Evolutionary conservation across 2,329 filamentous ascomycete genomes (phyloP), one percentile per base, ranked within the genome.

Genomic region (Xylaria sp.): DNA sequence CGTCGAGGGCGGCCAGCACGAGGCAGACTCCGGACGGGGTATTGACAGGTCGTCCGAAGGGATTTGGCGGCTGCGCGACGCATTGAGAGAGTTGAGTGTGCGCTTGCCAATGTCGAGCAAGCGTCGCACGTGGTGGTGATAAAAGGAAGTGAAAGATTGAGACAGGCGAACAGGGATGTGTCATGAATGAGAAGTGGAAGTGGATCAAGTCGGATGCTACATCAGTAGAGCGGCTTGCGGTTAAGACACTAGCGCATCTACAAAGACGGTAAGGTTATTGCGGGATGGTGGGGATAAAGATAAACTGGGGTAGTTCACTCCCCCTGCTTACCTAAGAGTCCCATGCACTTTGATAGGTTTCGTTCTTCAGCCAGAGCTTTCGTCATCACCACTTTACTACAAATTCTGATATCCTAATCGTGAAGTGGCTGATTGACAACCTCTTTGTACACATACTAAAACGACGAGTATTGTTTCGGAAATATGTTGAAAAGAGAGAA

Each of bases 51-150:
- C 77, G 89, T 89, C 83, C 91, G 88, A 79, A 92, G 83, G 76
- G 87, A 88, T 84, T 88, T 87, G 72, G 89, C 81, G 74, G 88
- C 87, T 81, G 87, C 90, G 82, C 90, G 91, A 88, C 91, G 91
- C 92, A 94, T 94, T 67, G 64, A 52, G 52, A 58, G 61, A 48
- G 13, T 67, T 67, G 59, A 45, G 30, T 59, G 50, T 69, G 60
- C 23, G 48, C 64, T 69, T 65, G 68, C 65, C 63, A 66, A 58
- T 50, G 55, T 65, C 56, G 60, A 68, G 67, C 67, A 70, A 63
- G 66, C 55, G 57, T 71, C 58, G 66, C 63, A 48, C 60, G 68
- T 65, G 60, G 45, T 58, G 6, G 53, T 68, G 50, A 57, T 50
- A 61, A 60, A 68, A 70, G 50, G 55, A 59, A 62, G 60, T 41